A percentile compares a stretch with the other conserved stretches of the same genome.
Conservation (phyloP, 2,329 filamentous ascomycete genomes). For the Diaporthe humulicola region DNA sequence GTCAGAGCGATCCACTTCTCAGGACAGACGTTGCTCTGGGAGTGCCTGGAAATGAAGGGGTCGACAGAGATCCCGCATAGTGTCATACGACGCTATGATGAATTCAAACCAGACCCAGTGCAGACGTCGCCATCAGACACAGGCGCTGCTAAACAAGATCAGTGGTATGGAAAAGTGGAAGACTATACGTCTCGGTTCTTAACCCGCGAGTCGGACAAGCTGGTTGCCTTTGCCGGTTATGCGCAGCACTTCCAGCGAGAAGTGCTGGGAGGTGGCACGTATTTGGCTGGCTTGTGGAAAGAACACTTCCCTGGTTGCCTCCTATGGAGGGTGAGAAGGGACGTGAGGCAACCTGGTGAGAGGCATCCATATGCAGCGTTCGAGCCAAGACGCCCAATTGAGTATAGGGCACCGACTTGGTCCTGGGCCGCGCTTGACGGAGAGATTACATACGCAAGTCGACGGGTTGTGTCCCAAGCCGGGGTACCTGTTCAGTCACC, state of each 20-base stretch:
- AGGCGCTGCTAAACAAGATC: too few relatives aligned
- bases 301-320: constrained; percentile 23
- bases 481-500: neutral
- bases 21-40: too few relatives aligned
- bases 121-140: too few relatives aligned
- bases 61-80: too few relatives aligned
- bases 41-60: too few relatives aligned
- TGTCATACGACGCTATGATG: too few relatives aligned
- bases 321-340: constrained; percentile 12
- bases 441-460: constrained; percentile 13
- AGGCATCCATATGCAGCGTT: neutral
- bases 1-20: too few relatives aligned
- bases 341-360: neutral
- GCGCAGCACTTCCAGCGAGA: neutral
- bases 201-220: too few relatives aligned
- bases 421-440: constrained; percentile 32
- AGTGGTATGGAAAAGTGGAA: too few relatives aligned
- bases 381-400: neutral
- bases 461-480: neutral
- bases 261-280: neutral
- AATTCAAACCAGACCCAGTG: too few relatives aligned
- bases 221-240: constrained; percentile 22
- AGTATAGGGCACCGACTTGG: constrained; percentile 29
- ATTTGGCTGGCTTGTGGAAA: constrained; percentile 28
- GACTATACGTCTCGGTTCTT: too few relatives aligned